phyloP scores from a whole-genome alignment of 2,329 filamentous ascomycete species.

The Leptoxyphium fumago region DNA sequence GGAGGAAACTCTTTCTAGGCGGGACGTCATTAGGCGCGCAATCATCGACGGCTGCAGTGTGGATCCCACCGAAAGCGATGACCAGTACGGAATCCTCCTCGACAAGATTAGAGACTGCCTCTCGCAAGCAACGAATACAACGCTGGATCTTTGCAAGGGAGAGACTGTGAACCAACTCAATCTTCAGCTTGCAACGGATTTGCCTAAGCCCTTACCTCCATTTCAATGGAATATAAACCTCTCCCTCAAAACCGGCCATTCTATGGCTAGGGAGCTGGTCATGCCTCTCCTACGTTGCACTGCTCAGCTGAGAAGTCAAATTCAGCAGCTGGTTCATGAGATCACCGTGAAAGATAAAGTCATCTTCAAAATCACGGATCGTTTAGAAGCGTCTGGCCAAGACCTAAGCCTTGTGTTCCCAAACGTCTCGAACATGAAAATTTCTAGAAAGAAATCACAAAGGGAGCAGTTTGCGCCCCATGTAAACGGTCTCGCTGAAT shows the following conservation, averaged over 20 bases:
- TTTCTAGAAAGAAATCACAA: slow-evolving; percentile 28
- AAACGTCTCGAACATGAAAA: slow-evolving; percentile 32
- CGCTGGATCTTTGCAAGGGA: slow-evolving; percentile 15
- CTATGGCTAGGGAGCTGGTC: slow-evolving; percentile 36
- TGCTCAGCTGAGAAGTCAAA: slow-evolving; percentile 31
- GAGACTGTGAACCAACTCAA: slow-evolving; percentile 22
- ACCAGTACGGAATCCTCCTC: slow-evolving; percentile 54
- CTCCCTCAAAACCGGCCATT: slow-evolving; percentile 23
- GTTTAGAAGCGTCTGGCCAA: slow-evolving; percentile 40
- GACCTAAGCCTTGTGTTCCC: slow-evolving; percentile 45
- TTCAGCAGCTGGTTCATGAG: slow-evolving; percentile 33
- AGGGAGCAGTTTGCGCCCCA: slow-evolving; percentile 37
- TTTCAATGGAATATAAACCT: slow-evolving; percentile 53
- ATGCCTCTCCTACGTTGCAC: slow-evolving; percentile 38
- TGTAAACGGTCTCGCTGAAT: slow-evolving; percentile 40
- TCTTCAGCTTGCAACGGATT: slow-evolving; percentile 42
- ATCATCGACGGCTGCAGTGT: slow-evolving; percentile 52
- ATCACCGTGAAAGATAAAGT: slow-evolving; percentile 44
- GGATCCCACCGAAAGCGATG: slow-evolving; percentile 53
- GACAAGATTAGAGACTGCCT: slow-evolving; percentile 43
- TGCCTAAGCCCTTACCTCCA: slow-evolving; percentile 48
- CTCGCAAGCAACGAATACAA: slow-evolving; percentile 22
- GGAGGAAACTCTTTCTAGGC: slow-evolving; percentile 48
- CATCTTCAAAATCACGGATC: slow-evolving; percentile 43
- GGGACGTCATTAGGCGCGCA: slow-evolving; percentile 48